These are phyloP conservation scores for Thymus quinquecostatus DNA, from an alignment of 257 asterid species.

Conservation along the genomic window DNA sequence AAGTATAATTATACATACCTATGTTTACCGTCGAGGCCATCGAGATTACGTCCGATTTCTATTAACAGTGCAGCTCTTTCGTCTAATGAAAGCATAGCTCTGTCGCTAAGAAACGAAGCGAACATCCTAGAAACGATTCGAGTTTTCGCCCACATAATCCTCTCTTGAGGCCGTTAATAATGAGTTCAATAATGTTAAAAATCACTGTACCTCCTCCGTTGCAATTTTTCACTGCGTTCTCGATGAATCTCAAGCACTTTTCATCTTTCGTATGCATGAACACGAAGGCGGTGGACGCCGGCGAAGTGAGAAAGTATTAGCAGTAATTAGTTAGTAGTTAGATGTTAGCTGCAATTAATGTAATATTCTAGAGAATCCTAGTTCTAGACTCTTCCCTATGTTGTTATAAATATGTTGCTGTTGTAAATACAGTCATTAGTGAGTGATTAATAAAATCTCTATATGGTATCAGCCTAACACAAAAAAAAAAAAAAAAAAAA, in stretches of 20 bases:
- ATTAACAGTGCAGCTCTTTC: slow-evolving; percentile 22
- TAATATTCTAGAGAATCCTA: no score
- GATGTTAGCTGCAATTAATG: no score
- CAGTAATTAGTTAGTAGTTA: no score
- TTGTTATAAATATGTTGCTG: no score
- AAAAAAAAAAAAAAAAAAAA: no score
- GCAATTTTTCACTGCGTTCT: slow-evolving; percentile 26
- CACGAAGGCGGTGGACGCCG: slow-evolving; percentile 56
- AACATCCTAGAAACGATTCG: slow-evolving; percentile 34
- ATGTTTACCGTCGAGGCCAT: background rate
- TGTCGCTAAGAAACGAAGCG: slow-evolving; percentile 18
- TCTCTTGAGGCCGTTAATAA: no score
- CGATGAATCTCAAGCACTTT: slow-evolving; percentile 41
- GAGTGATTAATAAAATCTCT: no score
- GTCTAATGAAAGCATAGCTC: background rate
- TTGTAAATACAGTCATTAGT: no score
- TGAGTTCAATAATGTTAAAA: no score
- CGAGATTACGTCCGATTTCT: background rate
- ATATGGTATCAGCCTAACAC: no score
- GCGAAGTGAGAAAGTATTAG: slow-evolving; percentile 45
- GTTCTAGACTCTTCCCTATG: no score
- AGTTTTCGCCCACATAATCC: slow-evolving; percentile 47
- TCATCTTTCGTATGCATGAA: slow-evolving; percentile 51
- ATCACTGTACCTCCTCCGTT: slow-evolving; percentile 47
- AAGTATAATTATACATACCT: slow-evolving; percentile 10